Conservation (phyloP, 2,329 filamentous ascomycete species). For the Iodosphaeria phyllophila region DNA sequence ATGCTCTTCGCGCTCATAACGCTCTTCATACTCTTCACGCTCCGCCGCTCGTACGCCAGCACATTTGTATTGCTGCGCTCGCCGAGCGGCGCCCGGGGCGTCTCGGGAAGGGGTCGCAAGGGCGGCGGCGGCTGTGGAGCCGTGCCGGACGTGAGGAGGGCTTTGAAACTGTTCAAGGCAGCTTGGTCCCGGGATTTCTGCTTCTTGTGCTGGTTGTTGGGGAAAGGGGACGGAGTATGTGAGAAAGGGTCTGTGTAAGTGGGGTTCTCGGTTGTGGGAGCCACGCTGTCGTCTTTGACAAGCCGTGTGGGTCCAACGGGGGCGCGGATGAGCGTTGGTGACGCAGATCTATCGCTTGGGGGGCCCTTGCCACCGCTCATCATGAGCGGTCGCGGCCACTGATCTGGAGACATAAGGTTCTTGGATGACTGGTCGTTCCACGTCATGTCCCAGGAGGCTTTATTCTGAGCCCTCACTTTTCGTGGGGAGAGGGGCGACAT, state of each 20-base stretch:
- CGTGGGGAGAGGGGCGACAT: constrained; percentile 5
- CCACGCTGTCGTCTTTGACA: no score
- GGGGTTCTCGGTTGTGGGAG: no score
- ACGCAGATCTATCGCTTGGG: no score
- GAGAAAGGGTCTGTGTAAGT: no score
- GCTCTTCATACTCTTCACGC: neutral
- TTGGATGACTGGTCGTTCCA: constrained; percentile 1
- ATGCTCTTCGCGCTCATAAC: constrained; percentile 1
- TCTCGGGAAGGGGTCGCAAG: constrained; percentile 2
- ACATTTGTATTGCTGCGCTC: constrained; percentile 2
- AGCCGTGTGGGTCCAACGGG: no score
- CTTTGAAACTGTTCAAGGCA: constrained; percentile 1
- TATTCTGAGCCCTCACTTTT: no score
- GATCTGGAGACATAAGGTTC: constrained; percentile 1
- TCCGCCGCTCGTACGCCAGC: neutral
- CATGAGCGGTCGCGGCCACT: no score
- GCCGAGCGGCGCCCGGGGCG: constrained; percentile 1
- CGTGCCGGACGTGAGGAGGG: neutral
- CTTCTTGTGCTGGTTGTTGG: no score
- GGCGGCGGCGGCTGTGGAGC: constrained; percentile 1
- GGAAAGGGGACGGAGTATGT: no score
- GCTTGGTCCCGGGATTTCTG: constrained; percentile 1
- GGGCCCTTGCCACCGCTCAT: no score
- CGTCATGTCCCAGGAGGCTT: neutral
- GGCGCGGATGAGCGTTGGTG: no score